Evolutionary conservation across 257 asterid genomes (phyloP), one percentile per base, ranked within the genome.

Genomic region (Solanum habrochaites): DNA sequence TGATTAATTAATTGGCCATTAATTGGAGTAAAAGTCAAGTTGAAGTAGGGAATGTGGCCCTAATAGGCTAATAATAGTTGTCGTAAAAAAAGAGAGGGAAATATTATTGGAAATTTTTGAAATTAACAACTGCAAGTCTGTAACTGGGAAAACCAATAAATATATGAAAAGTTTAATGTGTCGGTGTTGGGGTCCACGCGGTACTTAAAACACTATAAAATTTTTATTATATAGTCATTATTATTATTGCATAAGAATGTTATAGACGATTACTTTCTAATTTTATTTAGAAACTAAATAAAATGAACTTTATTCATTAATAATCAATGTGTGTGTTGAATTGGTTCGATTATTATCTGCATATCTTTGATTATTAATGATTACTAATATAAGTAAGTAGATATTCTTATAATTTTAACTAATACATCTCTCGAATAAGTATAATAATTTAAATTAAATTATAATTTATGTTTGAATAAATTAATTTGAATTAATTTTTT

Each of bases 181-280:
- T 91, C 92, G 93, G 93, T 89, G 88, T 27, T 1, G 88, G 91
- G 91, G 91, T 39, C 90, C 89, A 88, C 88, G 11, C 88, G 86
- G 86, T 35, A 43, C 47, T 11, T 25, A 56, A 56, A 37, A 14
- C 47, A 42, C 85, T 49, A 5, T 2, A 31, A 15, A 69, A 7
- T 31, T 3, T 4, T 71, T 71, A 71, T 4, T 70, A 32, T 70
- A 70, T 70, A 32, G 32, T 15, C 42, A 31, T 70, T 70, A 70
- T 70, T 70, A 70, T 15, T 70, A 31, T 29, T 31, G 23, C 40
- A 70, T 18, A 29, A 67, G 35, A 67, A 67, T 67, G 74, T 67
- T 67, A 15, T 0, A 6, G 1, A 64, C 32, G n/a, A 31, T 70
- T 72, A 20, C 47, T 35, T 71, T 37, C 3, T 72, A 72, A 72